Evolutionary conservation across 2,329 filamentous ascomycete genomes (phyloP).

Genomic region (Trichoderma sp.): DNA sequence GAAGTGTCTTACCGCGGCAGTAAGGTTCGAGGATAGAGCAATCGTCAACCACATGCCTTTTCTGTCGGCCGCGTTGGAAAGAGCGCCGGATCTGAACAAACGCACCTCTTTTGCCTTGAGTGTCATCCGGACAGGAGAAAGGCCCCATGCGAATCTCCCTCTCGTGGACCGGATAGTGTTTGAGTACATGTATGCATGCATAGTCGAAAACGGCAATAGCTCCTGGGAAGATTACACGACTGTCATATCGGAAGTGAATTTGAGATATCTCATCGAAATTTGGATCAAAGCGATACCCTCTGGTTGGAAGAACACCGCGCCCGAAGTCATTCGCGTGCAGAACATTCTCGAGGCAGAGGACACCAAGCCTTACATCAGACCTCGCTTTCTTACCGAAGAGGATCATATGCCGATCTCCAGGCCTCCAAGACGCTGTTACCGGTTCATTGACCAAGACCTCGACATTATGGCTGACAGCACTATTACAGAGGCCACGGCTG

Average conservation of each 20-base stretch:
- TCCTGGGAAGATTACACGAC: too few species aligned
- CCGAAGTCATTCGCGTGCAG: background rate
- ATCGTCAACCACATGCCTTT: background rate
- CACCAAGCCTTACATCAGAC: background rate
- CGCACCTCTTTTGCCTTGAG: background rate
- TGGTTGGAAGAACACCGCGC: too few species aligned
- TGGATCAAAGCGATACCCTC: background rate
- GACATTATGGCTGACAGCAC: background rate
- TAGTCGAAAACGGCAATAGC: too few species aligned
- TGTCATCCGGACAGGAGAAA: too few species aligned
- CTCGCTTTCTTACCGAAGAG: background rate
- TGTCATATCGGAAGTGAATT: background rate
- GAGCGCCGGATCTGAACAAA: background rate
- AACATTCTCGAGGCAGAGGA: background rate
- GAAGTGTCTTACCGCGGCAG: too few species aligned
- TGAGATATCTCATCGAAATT: background rate
- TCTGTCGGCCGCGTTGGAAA: background rate
- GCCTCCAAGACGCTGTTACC: background rate
- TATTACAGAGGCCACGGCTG: background rate
- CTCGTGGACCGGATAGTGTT: too few species aligned
- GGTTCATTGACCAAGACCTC: background rate
- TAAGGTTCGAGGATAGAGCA: too few species aligned
- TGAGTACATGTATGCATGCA: too few species aligned
- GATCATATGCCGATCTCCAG: too few species aligned
- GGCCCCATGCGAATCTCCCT: too few species aligned